Evolutionary conservation across 2,329 filamentous ascomycete genomes (phyloP).

Genomic region (Hymenoscyphus linearis): DNA sequence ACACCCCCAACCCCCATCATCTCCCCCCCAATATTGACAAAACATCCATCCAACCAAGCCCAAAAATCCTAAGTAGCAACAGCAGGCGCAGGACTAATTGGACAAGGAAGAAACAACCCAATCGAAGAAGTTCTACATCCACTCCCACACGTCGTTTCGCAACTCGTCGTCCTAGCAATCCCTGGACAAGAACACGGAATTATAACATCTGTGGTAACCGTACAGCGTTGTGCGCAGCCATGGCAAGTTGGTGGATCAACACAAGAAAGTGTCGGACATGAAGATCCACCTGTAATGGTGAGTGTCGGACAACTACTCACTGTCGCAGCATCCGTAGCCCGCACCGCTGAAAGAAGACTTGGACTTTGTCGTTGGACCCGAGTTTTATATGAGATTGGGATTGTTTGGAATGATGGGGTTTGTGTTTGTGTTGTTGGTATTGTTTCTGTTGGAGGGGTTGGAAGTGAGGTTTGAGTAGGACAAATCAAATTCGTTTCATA

Average conservation of each 20-base stretch:
- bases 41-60: too few species aligned
- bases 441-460: background rate
- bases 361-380: too few species aligned
- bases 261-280: constrained; percentile 9
- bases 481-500: constrained; percentile 12
- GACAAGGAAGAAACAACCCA: background rate
- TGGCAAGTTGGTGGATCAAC: background rate
- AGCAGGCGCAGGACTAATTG: background rate
- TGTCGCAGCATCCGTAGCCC: too few species aligned
- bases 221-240: too few species aligned
- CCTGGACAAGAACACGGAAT: constrained; percentile 15
- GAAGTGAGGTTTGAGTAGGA: background rate
- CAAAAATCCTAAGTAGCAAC: too few species aligned
- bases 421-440: background rate
- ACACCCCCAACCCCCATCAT: too few species aligned
- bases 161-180: constrained; percentile 13
- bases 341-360: too few species aligned
- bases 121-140: constrained; percentile 13
- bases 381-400: background rate
- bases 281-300: constrained; percentile 11
- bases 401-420: too few species aligned
- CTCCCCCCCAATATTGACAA: too few species aligned
- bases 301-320: constrained; percentile 11
- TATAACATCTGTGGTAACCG: background rate
- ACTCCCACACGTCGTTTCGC: constrained; percentile 15